These are phyloP conservation scores for Hsuehochloa calcarea DNA, from an alignment of 176 grass and related monocot genomes.

Conservation along the genomic window DNA sequence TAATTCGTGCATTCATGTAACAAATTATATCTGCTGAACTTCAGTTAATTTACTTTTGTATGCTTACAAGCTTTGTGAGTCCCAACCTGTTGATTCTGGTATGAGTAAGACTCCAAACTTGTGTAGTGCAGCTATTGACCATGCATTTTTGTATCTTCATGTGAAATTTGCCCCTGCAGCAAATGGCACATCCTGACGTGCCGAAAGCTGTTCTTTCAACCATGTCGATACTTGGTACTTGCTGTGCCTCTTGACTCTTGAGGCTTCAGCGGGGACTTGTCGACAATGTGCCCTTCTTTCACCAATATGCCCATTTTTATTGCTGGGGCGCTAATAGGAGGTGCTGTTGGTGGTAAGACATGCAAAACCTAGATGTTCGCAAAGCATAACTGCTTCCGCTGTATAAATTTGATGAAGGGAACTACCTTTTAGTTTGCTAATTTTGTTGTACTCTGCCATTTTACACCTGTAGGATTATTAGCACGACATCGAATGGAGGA, in stretches of 20 bases:
- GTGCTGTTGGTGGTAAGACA: conserved; percentile 49
- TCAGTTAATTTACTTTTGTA: neutral
- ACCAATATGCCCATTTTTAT: conserved; percentile 64
- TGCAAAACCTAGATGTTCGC: neutral
- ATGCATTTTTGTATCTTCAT: neutral
- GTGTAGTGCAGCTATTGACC: neutral
- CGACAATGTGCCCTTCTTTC: conserved; percentile 24
- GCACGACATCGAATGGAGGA: conserved; percentile 61
- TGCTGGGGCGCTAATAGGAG: conserved; percentile 56
- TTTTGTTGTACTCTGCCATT: neutral
- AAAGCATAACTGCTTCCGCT: neutral
- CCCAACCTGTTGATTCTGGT: no score
- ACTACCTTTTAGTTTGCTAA: neutral
- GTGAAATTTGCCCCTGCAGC: neutral
- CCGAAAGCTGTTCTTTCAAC: no score
- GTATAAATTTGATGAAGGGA: neutral
- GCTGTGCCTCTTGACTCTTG: conserved; percentile 34
- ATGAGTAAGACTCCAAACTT: no score
- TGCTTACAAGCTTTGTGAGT: no score
- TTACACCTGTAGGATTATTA: conserved; percentile 44
- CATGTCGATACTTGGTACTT: conserved; percentile 3
- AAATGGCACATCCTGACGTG: no score
- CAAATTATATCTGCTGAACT: neutral
- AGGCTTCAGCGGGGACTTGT: conserved; percentile 50
- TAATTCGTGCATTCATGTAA: neutral